These are phyloP conservation scores for Phtheirospermum japonicum DNA, from an alignment of 257 asterid genomes.

Conservation along the genomic window DNA sequence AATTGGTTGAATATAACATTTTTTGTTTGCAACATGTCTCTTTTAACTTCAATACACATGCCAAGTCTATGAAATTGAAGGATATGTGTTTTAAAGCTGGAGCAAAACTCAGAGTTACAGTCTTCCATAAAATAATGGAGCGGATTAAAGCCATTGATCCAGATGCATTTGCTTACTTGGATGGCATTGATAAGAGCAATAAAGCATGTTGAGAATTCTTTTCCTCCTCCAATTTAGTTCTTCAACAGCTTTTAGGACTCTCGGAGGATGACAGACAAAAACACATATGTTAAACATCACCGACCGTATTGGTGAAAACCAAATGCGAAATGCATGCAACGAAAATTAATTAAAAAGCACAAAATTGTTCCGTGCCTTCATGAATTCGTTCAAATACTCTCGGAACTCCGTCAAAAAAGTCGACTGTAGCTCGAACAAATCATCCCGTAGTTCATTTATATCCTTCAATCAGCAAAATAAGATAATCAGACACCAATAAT, in stretches of 20 bases:
- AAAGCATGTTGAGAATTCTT: conserved; percentile 63
- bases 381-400: conserved; percentile 78
- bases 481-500: too few species aligned
- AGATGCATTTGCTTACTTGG: too few species aligned
- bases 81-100: too few species aligned
- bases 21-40: too few species aligned
- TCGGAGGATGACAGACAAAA: conserved; percentile 33
- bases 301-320: not conserved
- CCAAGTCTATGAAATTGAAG: too few species aligned
- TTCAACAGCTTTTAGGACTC: conserved; percentile 78
- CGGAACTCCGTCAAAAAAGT: conserved; percentile 97
- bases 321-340: not conserved
- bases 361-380: conserved; percentile 41
- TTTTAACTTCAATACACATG: too few species aligned
- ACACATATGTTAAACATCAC: not conserved
- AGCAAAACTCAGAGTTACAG: too few species aligned
- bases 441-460: conserved; percentile 81
- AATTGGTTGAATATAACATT: too few species aligned
- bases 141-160: too few species aligned
- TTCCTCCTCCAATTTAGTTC: conserved; percentile 88
- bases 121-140: too few species aligned
- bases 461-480: conserved; percentile 43
- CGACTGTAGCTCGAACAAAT: conserved; percentile 75
- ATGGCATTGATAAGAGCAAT: conserved; percentile 48
- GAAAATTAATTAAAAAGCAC: not conserved